Percentiles rank a stretch among this genome's conserved stretches.
Evolutionary conservation across 2,329 filamentous ascomycete species (phyloP).

Genomic region (Ascochyta lentis): DNA sequence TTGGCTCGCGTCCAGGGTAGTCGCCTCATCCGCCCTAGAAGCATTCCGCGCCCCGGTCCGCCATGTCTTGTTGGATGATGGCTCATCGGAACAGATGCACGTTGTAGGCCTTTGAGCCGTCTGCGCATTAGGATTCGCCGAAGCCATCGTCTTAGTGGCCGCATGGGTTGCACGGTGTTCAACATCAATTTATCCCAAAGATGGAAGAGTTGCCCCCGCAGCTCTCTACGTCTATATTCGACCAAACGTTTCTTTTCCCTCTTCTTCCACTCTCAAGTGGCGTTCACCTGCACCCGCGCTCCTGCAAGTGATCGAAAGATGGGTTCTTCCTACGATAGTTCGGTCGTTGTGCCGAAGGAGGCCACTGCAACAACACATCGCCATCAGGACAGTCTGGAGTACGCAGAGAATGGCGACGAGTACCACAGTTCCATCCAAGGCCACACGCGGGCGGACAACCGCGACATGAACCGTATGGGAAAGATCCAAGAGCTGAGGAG

Average conservation of each 20-base stretch:
- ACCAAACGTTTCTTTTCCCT: conserved; percentile 10
- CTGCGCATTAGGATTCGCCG: conserved; percentile 5
- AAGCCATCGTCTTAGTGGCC: conserved; percentile 11
- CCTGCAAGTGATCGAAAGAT: conserved; percentile 23
- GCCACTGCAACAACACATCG: conserved; percentile 10
- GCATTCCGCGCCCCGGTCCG: conserved; percentile 8
- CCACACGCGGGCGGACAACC: conserved; percentile 37
- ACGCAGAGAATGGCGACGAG: conserved; percentile 33
- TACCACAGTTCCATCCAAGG: conserved; percentile 38
- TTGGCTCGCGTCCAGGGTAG: not conserved
- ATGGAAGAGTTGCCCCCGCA: conserved; percentile 1
- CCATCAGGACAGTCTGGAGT: conserved; percentile 22
- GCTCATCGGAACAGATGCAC: conserved; percentile 1
- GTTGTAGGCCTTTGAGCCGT: conserved; percentile 15
- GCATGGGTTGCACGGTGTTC: conserved; percentile 18
- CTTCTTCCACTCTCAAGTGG: conserved; percentile 6
- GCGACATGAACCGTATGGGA: conserved; percentile 44
- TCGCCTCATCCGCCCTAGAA: not conserved
- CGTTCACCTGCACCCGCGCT: conserved; percentile 20
- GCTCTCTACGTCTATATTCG: conserved; percentile 6
- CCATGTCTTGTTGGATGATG: conserved; percentile 15
- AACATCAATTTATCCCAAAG: conserved; percentile 8
- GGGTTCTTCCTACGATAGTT: conserved; percentile 25
- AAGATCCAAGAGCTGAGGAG: conserved; percentile 44
- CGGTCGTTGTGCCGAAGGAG: conserved; percentile 19